phyloP scores from a whole-genome alignment of 2,329 filamentous ascomycete species.

The Apiospora saccharicola region DNA sequence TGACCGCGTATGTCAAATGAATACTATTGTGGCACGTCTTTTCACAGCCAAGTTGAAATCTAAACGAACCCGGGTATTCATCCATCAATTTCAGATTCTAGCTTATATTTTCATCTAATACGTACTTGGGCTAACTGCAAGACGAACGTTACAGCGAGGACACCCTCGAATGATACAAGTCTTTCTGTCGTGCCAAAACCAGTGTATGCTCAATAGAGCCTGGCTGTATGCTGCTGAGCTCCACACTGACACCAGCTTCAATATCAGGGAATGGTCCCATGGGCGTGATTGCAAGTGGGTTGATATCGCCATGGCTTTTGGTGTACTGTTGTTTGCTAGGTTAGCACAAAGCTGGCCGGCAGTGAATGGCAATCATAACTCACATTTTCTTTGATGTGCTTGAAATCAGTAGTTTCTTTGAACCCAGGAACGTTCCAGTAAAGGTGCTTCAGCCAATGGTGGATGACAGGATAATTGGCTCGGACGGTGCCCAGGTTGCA shows the following conservation, averaged over 20 bases:
- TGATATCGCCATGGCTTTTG: conserved; percentile 66
- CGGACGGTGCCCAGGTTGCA: conserved; percentile 68
- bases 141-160: not conserved
- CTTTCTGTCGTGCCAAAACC: conserved; percentile 44
- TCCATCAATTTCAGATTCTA: too few relatives aligned
- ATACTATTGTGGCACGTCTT: too few relatives aligned
- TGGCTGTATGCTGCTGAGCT: conserved; percentile 55
- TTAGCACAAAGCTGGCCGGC: not conserved
- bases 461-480: conserved; percentile 65
- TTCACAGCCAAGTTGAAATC: too few relatives aligned
- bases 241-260: conserved; percentile 57
- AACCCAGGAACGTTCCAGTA: conserved; percentile 65
- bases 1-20: too few relatives aligned
- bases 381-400: conserved; percentile 71
- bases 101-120: not conserved
- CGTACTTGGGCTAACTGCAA: not conserved
- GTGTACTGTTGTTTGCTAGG: conserved; percentile 43
- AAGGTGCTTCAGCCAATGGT: conserved; percentile 66
- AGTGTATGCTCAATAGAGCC: conserved; percentile 55
- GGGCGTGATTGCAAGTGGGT: conserved; percentile 68
- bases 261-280: conserved; percentile 67
- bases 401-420: conserved; percentile 67
- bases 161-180: conserved; percentile 14
- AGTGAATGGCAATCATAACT: conserved; percentile 23
- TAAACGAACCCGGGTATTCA: too few relatives aligned